Evolutionary conservation across 1,284 basidiomycete genomes (phyloP), one percentile per base, ranked within the genome.

Genomic region (Anthracocystis setariae): DNA sequence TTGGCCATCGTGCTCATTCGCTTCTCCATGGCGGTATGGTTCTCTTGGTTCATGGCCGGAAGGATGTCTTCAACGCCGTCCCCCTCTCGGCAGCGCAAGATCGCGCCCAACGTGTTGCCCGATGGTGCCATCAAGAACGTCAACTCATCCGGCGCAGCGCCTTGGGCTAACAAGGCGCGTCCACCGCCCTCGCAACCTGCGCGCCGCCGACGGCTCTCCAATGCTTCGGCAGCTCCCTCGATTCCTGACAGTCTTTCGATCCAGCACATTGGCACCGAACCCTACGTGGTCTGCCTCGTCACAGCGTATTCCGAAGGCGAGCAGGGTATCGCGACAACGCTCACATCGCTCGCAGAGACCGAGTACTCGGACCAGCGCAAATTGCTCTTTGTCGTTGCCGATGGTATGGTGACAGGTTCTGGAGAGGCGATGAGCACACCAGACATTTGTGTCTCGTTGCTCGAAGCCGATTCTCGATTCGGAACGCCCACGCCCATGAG

Each of bases 241-340:
- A 48, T 63, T 13, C 78, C 72, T 13, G 57, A 68, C 32, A 59
- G 51, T 23, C 48, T 74, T 39, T 74, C 74, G 8, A 44, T 64
- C 9, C 61, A 70, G 15, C 64, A 74, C 47, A 82, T 82, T 39
- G 80, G 81, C 39, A 64, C 59, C 7, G 95, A 98, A 81, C 88
- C 98, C 18, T 98, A 95, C 82, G 90, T 92, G 2, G 89, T 98
- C 38, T 97, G 94, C 83, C 87, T 98, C 44, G 92, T 99, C 15
- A 98, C 96, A 0, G 97, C 94, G 81, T 98, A 99, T 82, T 97
- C 94, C 0, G 96, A 99, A 84, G 94, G 93, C 55, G 91, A 93
- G 83, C 93, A 94, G 39, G 93, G 92, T 0, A 87, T 98, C 73
- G 87, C 92, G 47, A 91, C 90, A 3, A 99, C 96, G 0, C 87